phyloP scores from a whole-genome alignment of 2,329 filamentous ascomycete species.

The Sclerotinia glacialis region DNA sequence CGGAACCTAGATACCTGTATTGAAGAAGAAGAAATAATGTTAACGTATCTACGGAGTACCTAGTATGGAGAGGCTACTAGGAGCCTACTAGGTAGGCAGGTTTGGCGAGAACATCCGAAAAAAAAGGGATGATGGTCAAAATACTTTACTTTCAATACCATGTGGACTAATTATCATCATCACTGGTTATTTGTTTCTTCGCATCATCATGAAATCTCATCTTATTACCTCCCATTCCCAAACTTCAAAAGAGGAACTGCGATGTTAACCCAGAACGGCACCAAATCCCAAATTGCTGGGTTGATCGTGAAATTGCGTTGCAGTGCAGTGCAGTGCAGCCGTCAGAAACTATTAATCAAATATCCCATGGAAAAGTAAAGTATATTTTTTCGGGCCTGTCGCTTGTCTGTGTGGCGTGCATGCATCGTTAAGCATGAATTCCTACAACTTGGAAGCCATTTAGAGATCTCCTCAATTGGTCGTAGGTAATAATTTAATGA shows the following conservation, averaged over 20 bases:
- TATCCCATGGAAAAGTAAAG: background rate
- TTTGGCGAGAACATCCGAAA: background rate
- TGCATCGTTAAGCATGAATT: constrained; percentile 5
- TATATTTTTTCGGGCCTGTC: background rate
- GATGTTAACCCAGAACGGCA: background rate
- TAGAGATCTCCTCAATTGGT: background rate
- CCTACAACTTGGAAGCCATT: background rate
- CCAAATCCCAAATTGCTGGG: constrained; percentile 19
- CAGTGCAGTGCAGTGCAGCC: constrained; percentile 19
- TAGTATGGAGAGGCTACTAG: background rate
- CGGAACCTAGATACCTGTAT: too few species aligned
- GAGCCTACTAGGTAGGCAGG: background rate
- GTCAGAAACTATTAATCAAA: constrained; percentile 5
- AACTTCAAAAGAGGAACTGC: background rate
- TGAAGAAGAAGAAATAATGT: background rate
- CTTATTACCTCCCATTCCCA: background rate
- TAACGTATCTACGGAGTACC: background rate
- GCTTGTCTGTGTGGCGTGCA: constrained; percentile 6
- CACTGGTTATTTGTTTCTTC: background rate
- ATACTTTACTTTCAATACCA: background rate
- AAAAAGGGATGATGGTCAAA: too few species aligned
- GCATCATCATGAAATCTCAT: background rate
- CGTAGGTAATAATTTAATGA: background rate
- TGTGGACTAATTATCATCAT: background rate
- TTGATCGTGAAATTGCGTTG: constrained; percentile 4